Evolutionary conservation across 495 filamentous ascomycete genomes (phyloP), one percentile per base, ranked within the genome.

Genomic region (Neurospora sp.): DNA sequence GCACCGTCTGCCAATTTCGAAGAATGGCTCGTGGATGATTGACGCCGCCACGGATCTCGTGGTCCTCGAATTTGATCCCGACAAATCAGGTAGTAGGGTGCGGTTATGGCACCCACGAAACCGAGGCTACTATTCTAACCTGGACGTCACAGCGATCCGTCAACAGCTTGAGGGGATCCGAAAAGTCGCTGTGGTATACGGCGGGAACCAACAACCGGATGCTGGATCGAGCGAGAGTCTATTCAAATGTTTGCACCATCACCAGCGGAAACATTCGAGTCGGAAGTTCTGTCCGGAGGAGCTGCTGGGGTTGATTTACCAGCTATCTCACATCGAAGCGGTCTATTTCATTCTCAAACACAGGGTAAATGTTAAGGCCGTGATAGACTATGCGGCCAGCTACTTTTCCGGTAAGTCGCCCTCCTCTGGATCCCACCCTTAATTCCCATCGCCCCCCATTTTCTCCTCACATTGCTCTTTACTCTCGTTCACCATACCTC

Each of bases 341-440:
- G 71, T 82, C 37, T 81, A 76, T 59, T 59, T 81, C 70, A 61
- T 80, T 12, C 27, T 74, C 3, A 68, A 73, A 0, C 27, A 35
- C 53, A 35, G 7, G 27, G 2, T 66, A 35, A 66, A 66, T 18
- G 2, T 2, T 0, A 66, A 66, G 2, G 14, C 6, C 14, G 53
- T 66, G 31, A 18, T 0, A 1, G 7, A 66, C 11, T 66, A 66
- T 10, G 53, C 53, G 53, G 12, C 53, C 14, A 66, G 31, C 27
- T 66, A 66, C 27, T 66, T 35, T 10, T 18, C 53, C 8, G 27
- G 53, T 16, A 61, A 61, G 48, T 59, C 3, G 44, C 44, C 10
- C 9, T 35, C 31, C 31, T 35, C 31, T 35, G 31, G 31, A 5
- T 35, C 31, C 31, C 31, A 35, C 31, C 31, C 31, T 35, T 35